Base-by-base conservation (phyloP, 108 stramenopile genomes). In the Asterionellopsis glacialis region DNA sequence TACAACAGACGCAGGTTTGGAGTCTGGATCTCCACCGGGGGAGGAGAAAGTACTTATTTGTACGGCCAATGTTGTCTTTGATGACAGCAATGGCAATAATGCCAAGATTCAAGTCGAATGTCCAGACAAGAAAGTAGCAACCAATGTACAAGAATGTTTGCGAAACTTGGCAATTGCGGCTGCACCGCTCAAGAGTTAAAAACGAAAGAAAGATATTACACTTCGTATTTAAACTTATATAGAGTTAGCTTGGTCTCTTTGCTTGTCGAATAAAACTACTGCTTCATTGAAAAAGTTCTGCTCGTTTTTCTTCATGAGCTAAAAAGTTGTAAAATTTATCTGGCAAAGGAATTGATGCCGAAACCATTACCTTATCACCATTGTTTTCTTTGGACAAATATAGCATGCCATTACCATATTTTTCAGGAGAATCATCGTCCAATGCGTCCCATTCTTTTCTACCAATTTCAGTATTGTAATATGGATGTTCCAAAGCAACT, bases 21-120 rank as follows among this genome's bases (percentile, higher is more conserved):
- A 67, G 12, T 53, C 80, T 0, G 58, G 33, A 26, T 41, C 39
- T 24, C 49, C 40, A 3, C 68, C 49, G 0, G 45, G 27, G 15
- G 69, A 67, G 18, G 82, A 81, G 16, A 69, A 64, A 26, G 45
- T 22, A 7, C 49, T 91, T 11, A 54, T 68, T 10, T 90, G 89
- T 59, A 72, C 61, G 15, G 87, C 75, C 23, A 82, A 69, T 49
- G 89, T 91, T 3, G 59, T 65, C 14, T 93, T 93, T 69, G 80
- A 75, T 15, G 77, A 75, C 25, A 45, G 33, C 6, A 28, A 40
- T 27, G 72, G 64, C 12, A 68, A 58, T 9, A 65, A 60, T 22
- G 90, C 93, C 13, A 81, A 89, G 57, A 72, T 91, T 15, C 70
- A 76, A 1, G 90, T 90, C 6, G 90, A 95, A 65, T 82, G 85